phyloP scores from a whole-genome alignment of 345 rosid species.

The Populus euphratica region DNA sequence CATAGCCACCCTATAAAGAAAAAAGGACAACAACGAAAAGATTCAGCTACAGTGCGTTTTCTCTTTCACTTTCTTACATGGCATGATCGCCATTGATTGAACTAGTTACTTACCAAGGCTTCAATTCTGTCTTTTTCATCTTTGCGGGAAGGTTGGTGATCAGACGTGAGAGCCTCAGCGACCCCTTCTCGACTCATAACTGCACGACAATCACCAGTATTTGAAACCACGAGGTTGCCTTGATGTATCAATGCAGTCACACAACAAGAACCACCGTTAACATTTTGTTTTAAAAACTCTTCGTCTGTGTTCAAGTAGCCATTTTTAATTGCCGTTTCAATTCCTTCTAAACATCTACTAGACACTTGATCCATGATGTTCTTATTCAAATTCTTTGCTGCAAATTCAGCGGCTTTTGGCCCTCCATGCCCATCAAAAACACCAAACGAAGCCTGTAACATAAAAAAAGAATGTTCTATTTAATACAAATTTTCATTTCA shows the following conservation, averaged over 20 bases:
- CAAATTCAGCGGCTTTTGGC: conserved; percentile 71
- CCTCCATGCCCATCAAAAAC: conserved; percentile 93
- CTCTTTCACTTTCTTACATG: background rate
- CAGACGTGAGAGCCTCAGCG: conserved; percentile 75
- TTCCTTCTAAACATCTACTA: background rate
- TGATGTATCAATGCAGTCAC: conserved; percentile 62
- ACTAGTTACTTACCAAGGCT: conserved; percentile 45
- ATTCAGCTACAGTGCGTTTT: background rate
- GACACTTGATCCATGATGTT: conserved; percentile 32
- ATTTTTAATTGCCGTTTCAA: conserved; percentile 46
- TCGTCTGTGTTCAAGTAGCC: conserved; percentile 64
- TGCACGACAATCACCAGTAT: conserved; percentile 84
- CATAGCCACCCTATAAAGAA: conserved; percentile 67
- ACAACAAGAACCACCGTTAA: conserved; percentile 72
- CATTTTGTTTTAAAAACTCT: conserved; percentile 52
- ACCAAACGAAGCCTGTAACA: conserved; percentile 68
- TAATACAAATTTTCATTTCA: background rate
- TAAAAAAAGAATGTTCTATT: background rate
- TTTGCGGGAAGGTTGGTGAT: conserved; percentile 63
- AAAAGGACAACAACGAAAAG: background rate
- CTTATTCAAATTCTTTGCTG: conserved; percentile 55
- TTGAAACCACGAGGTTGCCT: conserved; percentile 59
- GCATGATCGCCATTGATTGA: background rate
- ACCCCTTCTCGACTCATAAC: conserved; percentile 64
- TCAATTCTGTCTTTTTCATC: conserved; percentile 63